Percentiles rank a stretch among this genome's conserved stretches.
These are phyloP conservation scores for Asparagopsis taxiformis DNA, from an alignment of 31 red algal genomes.

Conservation along the genomic window DNA sequence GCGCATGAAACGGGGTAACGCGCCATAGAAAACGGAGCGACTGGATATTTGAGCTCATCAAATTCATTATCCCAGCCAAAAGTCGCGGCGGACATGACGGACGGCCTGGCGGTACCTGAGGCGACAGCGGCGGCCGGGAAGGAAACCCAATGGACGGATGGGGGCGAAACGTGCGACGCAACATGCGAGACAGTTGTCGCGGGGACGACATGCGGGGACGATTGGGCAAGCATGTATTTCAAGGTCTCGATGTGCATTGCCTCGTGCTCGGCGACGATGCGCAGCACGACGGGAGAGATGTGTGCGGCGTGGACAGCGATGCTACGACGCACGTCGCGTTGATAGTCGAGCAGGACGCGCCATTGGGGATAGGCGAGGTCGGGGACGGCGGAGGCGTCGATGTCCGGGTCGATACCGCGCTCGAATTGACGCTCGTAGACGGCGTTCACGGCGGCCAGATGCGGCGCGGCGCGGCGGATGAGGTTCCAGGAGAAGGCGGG, in stretches of 20 bases:
- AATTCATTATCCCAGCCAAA: conserved; percentile 88
- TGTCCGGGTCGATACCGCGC: conserved; percentile 86
- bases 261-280: conserved; percentile 55
- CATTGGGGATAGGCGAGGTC: no score
- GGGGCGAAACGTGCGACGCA: neutral
- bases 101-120: neutral
- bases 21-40: conserved; percentile 29
- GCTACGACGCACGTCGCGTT: no score
- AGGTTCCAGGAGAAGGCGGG: conserved; percentile 42
- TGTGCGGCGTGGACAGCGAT: no score
- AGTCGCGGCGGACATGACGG: neutral
- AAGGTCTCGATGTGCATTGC: conserved; percentile 81
- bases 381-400: no score
- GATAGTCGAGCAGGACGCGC: no score
- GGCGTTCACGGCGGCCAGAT: conserved; percentile 18
- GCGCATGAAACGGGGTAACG: conserved; percentile 55
- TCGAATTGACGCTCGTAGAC: conserved; percentile 54
- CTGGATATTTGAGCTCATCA: neutral
- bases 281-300: no score
- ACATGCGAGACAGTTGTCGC: neutral
- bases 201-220: neutral
- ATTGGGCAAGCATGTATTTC: conserved; percentile 65
- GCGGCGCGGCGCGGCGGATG: conserved; percentile 1
- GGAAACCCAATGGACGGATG: neutral
- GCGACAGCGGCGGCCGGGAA: neutral